Evolutionary conservation across 176 grass and related monocot genomes (phyloP), one percentile per base, ranked within the genome.

Genomic region (Canna indica): DNA sequence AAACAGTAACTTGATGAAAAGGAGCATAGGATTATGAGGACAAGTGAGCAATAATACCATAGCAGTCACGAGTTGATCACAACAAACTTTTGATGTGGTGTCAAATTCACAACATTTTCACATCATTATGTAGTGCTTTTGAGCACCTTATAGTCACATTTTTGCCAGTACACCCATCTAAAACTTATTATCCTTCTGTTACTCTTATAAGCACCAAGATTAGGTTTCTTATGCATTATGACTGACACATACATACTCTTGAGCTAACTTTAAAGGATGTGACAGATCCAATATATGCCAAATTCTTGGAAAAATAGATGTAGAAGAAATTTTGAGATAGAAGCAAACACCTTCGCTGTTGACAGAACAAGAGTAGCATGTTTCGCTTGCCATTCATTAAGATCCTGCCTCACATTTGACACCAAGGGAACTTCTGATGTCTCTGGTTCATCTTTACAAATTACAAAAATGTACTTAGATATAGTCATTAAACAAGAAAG

Each of bases 361-460:
- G 95, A 94, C 65, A 99, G 90, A 68, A 99, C 90, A 32, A 99
- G 84, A 27, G 86, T 90, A 60, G 87, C 90, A 82, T 99, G 95
- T 67, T 68, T 93, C 44, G 95, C 76, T 88, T 94, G 95, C 95
- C 95, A 99, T 77, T 99, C 87, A 42, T 88, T 94, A 83, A 99
- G 89, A 81, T 99, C 95, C 77, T 99, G 95, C 62, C 95, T 85
- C 67, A 99, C 95, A 81, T 99, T 99, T 74, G 90, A 93, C 52
- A 94, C 86, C 4, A 90, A 88, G 7, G 84, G 86, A 39, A 90
- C 87, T 73, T 93, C 76, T 1, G 84, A 77, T 48, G 82, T 78
- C 77, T 86, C 84, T 28, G 90, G 86, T 78, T 94, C 82, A 88
- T 97, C 89, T 97, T 77, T 41, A 33, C 41, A 58, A 59, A 59